Conservation (phyloP, 2,329 filamentous ascomycete genomes). For the Paracorniculantispora psalliotae region DNA sequence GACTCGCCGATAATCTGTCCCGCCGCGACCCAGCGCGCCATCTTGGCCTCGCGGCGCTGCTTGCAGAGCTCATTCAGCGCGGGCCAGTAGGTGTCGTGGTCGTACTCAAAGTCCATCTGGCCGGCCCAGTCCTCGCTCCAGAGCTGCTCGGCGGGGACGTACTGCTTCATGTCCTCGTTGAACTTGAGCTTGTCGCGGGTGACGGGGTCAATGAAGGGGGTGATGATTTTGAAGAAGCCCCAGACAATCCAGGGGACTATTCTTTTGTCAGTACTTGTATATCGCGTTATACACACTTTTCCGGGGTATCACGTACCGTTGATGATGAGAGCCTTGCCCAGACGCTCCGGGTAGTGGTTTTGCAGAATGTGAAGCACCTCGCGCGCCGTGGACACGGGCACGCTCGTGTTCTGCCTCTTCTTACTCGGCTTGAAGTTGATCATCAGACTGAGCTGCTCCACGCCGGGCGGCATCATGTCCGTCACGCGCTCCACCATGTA, state of each 20-base stretch:
- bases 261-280: too few species aligned
- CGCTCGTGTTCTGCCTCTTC: conserved; percentile 65
- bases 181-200: conserved; percentile 96
- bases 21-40: conserved; percentile 69
- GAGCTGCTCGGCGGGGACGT: conserved; percentile 77
- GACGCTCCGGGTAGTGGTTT: conserved; percentile 88
- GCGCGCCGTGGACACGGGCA: conserved; percentile 69
- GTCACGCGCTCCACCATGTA: conserved; percentile 92
- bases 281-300: too few species aligned
- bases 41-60: conserved; percentile 57
- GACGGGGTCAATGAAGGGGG: conserved; percentile 90
- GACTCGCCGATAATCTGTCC: conserved; percentile 81
- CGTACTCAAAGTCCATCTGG: conserved; percentile 83
- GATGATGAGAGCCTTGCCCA: conserved; percentile 83
- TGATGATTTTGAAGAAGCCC: conserved; percentile 95
- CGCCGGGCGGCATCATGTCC: conserved; percentile 79
- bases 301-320: conserved; percentile 60
- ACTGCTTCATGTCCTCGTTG: conserved; percentile 83
- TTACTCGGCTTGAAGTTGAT: conserved; percentile 87
- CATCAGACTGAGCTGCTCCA: conserved; percentile 80
- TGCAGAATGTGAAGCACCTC: conserved; percentile 89
- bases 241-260: conserved; percentile 84
- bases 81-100: conserved; percentile 86
- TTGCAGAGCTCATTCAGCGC: conserved; percentile 68
- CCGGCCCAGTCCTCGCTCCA: conserved; percentile 72